Evolutionary conservation across 257 asterid species (phyloP), one percentile per base, ranked within the genome.

Genomic region (Hygrophila difformis): DNA sequence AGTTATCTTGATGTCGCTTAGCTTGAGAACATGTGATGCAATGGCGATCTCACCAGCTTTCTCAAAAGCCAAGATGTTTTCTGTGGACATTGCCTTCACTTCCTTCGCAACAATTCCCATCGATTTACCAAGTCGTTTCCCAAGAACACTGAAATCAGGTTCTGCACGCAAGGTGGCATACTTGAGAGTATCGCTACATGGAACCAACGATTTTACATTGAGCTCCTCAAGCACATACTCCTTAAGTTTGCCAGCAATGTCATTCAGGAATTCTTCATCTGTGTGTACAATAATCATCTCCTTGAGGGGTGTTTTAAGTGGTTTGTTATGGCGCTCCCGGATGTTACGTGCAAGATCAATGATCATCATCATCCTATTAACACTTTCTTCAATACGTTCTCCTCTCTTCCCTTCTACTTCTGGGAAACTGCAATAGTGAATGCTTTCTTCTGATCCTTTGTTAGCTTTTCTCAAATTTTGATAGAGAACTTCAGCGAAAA

Each of bases 261-360:
- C 99, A 4, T 74, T 82, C 39, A 86, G 77, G 68, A 91, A 86
- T 18, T 82, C 87, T 21, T 68, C 61, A 76, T 86, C 99, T 14
- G 95, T 95, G 52, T 91, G 99, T 22, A 91, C 96, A 62, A 91
- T 81, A 18, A 91, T 71, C 93, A 91, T 91, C 72, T 86, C 92
- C 75, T 86, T 82, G 0, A 91, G 73, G 18, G 99, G 99, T 14
- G 85, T 67, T 63, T 91, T 91, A 10, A 91, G 88, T 61, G 99
- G 95, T 62, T 80, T 86, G 70, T 74, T 82, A 40, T 81, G 94
- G 44, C 94, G 92, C 72, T 91, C 99, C 8, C 99, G 96, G 21
- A 86, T 82, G 53, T 86, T 91, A 15, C 98, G 84, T 3, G 84
- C 94, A 44, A 77, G 93, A 69, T 91, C 96, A 35, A 80, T 86